phyloP scores from a whole-genome alignment of 495 filamentous ascomycete species.

The Parachaetomium inaequale region DNA sequence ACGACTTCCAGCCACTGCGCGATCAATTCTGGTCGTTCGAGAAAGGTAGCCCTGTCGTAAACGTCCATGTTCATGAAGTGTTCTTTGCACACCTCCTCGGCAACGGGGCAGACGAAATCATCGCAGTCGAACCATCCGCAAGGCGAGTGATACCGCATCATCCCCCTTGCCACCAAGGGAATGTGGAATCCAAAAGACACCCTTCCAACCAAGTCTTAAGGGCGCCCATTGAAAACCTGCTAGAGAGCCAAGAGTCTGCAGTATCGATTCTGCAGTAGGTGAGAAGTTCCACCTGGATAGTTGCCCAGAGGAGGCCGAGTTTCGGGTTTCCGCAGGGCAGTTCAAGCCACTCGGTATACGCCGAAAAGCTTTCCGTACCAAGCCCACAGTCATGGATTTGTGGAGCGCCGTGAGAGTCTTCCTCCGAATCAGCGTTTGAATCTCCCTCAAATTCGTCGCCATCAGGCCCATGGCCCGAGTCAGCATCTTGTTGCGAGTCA shows the following conservation, averaged over 20 bases:
- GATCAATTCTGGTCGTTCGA: too few relatives aligned
- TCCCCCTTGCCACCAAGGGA: slow-evolving; percentile 3
- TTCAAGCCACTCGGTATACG: slow-evolving; percentile 8
- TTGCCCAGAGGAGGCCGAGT: slow-evolving; percentile 13
- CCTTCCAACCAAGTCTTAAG: slow-evolving; percentile 5
- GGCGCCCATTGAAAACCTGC: slow-evolving; percentile 8
- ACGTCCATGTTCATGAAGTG: slow-evolving; percentile 19
- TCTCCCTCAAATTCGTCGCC: too few relatives aligned
- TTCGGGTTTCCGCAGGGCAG: slow-evolving; percentile 8
- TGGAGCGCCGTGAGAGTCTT: too few relatives aligned
- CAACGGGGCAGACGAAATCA: slow-evolving; percentile 5
- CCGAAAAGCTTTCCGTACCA: too few relatives aligned
- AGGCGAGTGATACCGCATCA: not conserved
- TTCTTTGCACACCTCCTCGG: slow-evolving; percentile 6
- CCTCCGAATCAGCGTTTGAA: too few relatives aligned
- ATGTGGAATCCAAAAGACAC: not conserved
- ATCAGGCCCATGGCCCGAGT: not conserved
- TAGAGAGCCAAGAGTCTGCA: slow-evolving; percentile 6
- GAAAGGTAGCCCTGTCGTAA: slow-evolving; percentile 8
- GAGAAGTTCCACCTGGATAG: slow-evolving; percentile 13
- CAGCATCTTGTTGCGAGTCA: too few relatives aligned
- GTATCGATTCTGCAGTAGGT: slow-evolving; percentile 7
- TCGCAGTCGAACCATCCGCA: slow-evolving; percentile 8
- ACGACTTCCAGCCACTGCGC: too few relatives aligned
- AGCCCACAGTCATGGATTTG: too few relatives aligned